These are phyloP conservation scores for Geranium rotundifolium DNA, from an alignment of 345 rosid genomes.

Conservation along the genomic window DNA sequence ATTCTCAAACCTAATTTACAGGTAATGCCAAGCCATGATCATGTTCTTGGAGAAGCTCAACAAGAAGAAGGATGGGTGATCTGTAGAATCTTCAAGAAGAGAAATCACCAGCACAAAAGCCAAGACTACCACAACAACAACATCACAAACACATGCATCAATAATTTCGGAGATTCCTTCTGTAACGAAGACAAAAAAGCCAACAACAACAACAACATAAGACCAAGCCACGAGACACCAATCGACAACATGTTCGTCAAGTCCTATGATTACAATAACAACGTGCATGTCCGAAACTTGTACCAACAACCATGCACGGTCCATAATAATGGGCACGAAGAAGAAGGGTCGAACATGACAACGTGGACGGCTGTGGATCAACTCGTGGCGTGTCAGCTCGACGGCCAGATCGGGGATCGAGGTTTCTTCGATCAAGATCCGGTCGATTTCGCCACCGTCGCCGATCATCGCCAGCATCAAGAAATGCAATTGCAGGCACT, in stretches of 20 bases:
- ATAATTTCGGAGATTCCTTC: slow-evolving; percentile 21
- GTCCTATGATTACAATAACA: not conserved
- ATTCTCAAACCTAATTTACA: not conserved
- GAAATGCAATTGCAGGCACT: not conserved
- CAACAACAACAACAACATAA: not conserved
- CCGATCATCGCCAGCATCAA: not conserved
- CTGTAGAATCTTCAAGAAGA: slow-evolving; percentile 87
- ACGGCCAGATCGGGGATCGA: not conserved
- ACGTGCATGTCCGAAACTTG: not conserved
- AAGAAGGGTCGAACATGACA: not conserved
- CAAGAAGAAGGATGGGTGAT: slow-evolving; percentile 97
- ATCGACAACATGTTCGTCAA: no score
- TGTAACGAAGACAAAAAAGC: slow-evolving; percentile 6
- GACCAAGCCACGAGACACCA: not conserved
- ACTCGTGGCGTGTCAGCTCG: slow-evolving; percentile 19
- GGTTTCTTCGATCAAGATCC: no score
- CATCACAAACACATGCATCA: slow-evolving; percentile 9
- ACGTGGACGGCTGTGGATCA: slow-evolving; percentile 14
- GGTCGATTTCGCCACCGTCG: not conserved
- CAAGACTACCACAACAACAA: not conserved
- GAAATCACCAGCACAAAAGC: slow-evolving; percentile 66
- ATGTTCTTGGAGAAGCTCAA: not conserved
- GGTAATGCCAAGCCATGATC: not conserved
- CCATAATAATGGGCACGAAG: not conserved
- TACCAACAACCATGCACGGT: not conserved